A percentile compares a stretch with the other conserved stretches of the same genome.
These are phyloP conservation scores for Podila epigama DNA, from an alignment of 192 early-diverging fungal genomes.

Conservation along the genomic window DNA sequence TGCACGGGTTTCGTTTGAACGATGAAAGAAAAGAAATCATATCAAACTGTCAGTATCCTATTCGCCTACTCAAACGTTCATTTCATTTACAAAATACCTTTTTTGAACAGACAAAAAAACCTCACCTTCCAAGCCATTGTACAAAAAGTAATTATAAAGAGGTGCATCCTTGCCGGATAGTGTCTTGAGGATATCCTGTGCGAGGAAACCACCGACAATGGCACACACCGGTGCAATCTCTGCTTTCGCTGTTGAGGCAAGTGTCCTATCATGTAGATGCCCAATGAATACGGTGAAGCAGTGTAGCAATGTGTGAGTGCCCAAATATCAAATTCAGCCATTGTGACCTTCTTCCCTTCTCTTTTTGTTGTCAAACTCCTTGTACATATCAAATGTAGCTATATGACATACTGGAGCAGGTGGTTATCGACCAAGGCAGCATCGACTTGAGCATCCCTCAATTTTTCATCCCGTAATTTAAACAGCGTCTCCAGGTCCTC, in stretches of 20 bases:
- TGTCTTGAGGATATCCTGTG: conserved; percentile 91
- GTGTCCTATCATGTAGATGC: conserved; percentile 54
- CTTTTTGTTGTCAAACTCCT: no score
- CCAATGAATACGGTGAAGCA: no score
- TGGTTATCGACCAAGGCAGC: conserved; percentile 22
- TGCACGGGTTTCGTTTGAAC: background rate
- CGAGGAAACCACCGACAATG: conserved; percentile 87
- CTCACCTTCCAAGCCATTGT: conserved; percentile 68
- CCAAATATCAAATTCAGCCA: no score
- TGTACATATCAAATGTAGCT: no score
- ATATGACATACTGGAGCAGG: conserved; percentile 28
- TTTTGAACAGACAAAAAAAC: background rate
- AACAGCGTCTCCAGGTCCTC: conserved; percentile 53
- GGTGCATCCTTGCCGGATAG: conserved; percentile 84
- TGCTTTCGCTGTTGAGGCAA: conserved; percentile 57
- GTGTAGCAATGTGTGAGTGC: no score
- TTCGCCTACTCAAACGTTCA: background rate
- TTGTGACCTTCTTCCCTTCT: no score
- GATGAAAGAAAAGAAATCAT: background rate
- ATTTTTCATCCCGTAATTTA: conserved; percentile 23
- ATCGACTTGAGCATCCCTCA: conserved; percentile 34
- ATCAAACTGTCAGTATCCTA: background rate
- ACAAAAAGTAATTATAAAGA: conserved; percentile 82
- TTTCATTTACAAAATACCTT: background rate
- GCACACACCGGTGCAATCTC: conserved; percentile 86